Evolutionary conservation across 2,329 filamentous ascomycete species (phyloP).

Genomic region (Fusarium hainanense): DNA sequence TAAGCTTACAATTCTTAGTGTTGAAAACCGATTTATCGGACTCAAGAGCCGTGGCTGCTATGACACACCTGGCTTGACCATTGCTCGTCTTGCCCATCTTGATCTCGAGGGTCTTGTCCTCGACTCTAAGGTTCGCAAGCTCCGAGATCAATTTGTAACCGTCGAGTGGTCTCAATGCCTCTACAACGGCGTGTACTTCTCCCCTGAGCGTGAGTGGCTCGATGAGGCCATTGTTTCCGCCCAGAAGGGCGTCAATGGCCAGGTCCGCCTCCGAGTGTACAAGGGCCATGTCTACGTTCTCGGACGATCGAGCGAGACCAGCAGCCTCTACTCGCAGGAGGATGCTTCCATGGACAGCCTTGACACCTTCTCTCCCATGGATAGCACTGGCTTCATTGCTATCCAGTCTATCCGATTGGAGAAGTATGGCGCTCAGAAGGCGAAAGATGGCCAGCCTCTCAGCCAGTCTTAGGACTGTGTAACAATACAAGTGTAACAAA

Average conservation of each 20-base stretch:
- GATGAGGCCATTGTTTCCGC: constrained; percentile 60
- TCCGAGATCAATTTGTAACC: constrained; percentile 63
- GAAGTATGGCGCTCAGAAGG: constrained; percentile 55
- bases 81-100: constrained; percentile 47
- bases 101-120: constrained; percentile 67
- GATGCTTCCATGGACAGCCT: constrained; percentile 64
- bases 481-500: constrained; percentile 16
- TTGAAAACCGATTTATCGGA: constrained; percentile 59
- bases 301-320: constrained; percentile 57
- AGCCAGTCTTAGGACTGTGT: constrained; percentile 21
- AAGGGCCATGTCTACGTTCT: constrained; percentile 65
- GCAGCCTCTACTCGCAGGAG: constrained; percentile 64
- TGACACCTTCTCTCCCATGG: constrained; percentile 74
- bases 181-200: constrained; percentile 67
- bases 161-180: constrained; percentile 57
- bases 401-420: constrained; percentile 54
- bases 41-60: constrained; percentile 56
- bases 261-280: constrained; percentile 52
- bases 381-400: constrained; percentile 73
- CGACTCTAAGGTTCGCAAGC: constrained; percentile 63
- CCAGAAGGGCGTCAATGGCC: constrained; percentile 60
- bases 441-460: constrained; percentile 49
- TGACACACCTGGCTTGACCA: constrained; percentile 28
- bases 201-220: constrained; percentile 60
- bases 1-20: constrained; percentile 22